A percentile compares a stretch with the other conserved stretches of the same genome.
These are phyloP conservation scores for Ceriops decandra DNA, from an alignment of 345 rosid genomes.

Conservation along the genomic window DNA sequence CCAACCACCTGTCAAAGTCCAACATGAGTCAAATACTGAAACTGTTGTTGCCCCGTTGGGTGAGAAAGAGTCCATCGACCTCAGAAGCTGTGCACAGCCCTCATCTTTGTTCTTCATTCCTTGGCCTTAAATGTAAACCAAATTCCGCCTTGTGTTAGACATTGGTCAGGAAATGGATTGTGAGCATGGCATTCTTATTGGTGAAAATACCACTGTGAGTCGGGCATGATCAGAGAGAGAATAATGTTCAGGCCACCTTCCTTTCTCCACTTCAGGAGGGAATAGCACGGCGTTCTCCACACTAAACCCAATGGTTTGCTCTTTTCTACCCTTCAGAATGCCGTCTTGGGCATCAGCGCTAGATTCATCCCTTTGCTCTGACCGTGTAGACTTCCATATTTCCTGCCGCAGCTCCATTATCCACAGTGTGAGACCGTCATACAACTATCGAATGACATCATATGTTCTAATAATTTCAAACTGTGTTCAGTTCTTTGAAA, in stretches of 20 bases:
- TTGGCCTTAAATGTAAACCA: background rate
- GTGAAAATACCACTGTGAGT: conserved; percentile 79
- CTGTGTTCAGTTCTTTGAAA: background rate
- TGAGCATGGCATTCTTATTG: conserved; percentile 58
- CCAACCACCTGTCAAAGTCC: background rate
- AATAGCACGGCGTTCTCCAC: conserved; percentile 75
- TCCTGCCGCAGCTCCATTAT: conserved; percentile 51
- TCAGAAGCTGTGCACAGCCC: background rate
- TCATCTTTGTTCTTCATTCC: background rate
- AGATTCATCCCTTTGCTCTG: conserved; percentile 45
- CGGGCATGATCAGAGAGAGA: conserved; percentile 87
- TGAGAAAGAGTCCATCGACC: too few relatives aligned
- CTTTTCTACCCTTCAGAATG: conserved; percentile 28
- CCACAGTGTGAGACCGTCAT: conserved; percentile 8
- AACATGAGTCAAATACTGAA: too few relatives aligned
- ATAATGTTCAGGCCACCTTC: conserved; percentile 85
- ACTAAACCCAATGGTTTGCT: conserved; percentile 67
- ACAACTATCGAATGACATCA: background rate
- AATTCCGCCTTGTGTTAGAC: too few relatives aligned
- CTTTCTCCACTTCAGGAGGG: conserved; percentile 86
- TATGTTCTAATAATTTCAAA: background rate
- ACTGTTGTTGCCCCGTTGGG: too few relatives aligned
- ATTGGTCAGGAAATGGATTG: conserved; percentile 12
- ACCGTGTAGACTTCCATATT: conserved; percentile 66
- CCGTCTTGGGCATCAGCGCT: conserved; percentile 22